Base-by-base conservation (phyloP, 371 early-diverging fungal species). In the Syncephalis plumigaleata region DNA sequence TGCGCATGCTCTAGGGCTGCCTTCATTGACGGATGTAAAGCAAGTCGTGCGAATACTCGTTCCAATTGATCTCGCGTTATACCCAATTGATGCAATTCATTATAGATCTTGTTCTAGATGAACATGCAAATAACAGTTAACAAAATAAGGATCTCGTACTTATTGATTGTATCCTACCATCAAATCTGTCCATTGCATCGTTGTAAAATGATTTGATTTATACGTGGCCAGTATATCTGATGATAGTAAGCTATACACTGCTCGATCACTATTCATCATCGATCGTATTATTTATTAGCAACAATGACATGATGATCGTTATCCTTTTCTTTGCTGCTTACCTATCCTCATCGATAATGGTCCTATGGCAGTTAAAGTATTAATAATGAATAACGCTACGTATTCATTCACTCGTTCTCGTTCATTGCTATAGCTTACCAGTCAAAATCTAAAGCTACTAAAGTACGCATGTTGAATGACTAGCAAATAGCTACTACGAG, bases 101-200 rank as follows among this genome's bases (percentile, higher is more conserved):
- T 21, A 16, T 18, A 40, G 40, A 40, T 40, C 21, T n/a, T 40
- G 15, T 21, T 5, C 8, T 7, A 40, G 4, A 7, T 40, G 15
- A 16, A 5, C 16, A 21, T 16, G 5, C 3, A 5, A 7, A 40
- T 40, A 21, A 40, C 21, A 8, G 8, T 4, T 40, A 16, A 5
- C 8, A 16, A 40, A 8, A n/a, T n/a, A n/a, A n/a, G n/a, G n/a
- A n/a, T n/a, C n/a, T n/a, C n/a, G n/a, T n/a, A n/a, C n/a, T n/a
- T n/a, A n/a, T n/a, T n/a, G n/a, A n/a, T n/a, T n/a, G n/a, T n/a
- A n/a, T n/a, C n/a, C n/a, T 40, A 40, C 40, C 40, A 40, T 40
- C 40, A 40, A 18, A 15, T 40, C 40, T 40, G 40, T 40, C 40
- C 40, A 40, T 21, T 40, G 40, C 40, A 40, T 40, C 11, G 31